Evolutionary conservation across 2,329 filamentous ascomycete species (phyloP), one percentile per base, ranked within the genome.

Genomic region (Endothia cerciana): DNA sequence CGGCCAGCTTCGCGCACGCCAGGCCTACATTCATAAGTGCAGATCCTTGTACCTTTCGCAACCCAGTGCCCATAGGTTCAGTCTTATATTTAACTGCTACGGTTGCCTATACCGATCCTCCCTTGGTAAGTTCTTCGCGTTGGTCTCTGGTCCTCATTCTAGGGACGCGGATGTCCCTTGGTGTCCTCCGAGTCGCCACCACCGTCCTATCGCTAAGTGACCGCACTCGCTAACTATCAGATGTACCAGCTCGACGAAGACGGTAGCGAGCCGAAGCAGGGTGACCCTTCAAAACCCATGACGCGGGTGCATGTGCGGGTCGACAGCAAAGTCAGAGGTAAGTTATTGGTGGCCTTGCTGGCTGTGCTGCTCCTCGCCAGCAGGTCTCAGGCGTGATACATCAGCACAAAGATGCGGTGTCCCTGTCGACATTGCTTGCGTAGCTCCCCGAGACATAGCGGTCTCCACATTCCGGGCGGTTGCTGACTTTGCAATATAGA

Each of bases 71-170:
- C 0, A 90, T 92, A 1, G 90, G 90, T 60, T 90, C 87, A 68
- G 90, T 92, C 17, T 78, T 92, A 8, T 93, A 93, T 71, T 80
- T 92, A n/a, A 89, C 87, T 0, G 89, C 90, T 0, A 89, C 86
- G 0, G 84, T 92, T 4, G 87, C 89, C 0, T 92, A 91, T 73
- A 92, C 90, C 0, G 90, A 92, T 70, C 87, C 88, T 64, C 77
- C 77, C 2, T 69, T 81, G 19, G 66, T 63, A 28, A 51, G 66
- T 60, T 6, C 4, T 11, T 17, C 22, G 36, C 11, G 1, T 55
- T 30, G 51, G 51, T 33, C 22, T 22, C 51, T 17, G 17, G 13
- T 10, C 47, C n/a, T 15, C 17, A 51, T 51, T 19, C n/a, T 11
- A 51, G 47, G 25, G 10, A 4, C n/a, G 7, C 13, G 15, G 15